Percentiles rank a stretch among this genome's conserved stretches.
Conservation (phyloP, 1,139 yeast genomes). For the Candida frijolesensis region DNA sequence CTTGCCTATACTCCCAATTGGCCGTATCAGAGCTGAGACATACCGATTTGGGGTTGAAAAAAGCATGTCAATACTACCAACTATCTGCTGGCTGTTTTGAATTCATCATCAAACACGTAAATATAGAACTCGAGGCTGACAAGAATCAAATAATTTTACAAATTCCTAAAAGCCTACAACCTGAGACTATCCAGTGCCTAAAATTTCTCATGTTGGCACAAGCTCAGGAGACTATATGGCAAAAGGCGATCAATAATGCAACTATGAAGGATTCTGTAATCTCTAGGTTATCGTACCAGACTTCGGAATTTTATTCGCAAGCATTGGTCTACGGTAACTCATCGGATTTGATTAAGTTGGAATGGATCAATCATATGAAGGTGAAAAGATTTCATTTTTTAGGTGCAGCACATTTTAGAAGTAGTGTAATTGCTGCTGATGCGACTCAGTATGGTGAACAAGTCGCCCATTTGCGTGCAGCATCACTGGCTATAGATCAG, state of each 20-base stretch:
- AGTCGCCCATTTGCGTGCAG: constrained; percentile 55
- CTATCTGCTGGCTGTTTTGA: constrained; percentile 71
- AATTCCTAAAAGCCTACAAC: constrained; percentile 27
- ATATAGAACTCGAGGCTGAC: constrained; percentile 8
- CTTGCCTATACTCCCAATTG: constrained; percentile 59
- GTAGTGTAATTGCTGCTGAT: constrained; percentile 52
- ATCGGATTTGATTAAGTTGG: constrained; percentile 56
- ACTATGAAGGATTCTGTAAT: constrained; percentile 61
- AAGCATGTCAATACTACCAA: constrained; percentile 66
- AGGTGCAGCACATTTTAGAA: constrained; percentile 70
- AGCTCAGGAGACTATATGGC: constrained; percentile 89
- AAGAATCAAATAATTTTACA: constrained; percentile 15
- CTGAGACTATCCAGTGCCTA: constrained; percentile 30
- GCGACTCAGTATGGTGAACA: constrained; percentile 67
- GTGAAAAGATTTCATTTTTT: constrained; percentile 65
- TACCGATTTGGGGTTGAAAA: constrained; percentile 59
- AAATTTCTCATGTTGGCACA: constrained; percentile 68
- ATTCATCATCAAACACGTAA: constrained; percentile 26
- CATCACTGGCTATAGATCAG: constrained; percentile 30
- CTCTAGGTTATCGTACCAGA: constrained; percentile 66
- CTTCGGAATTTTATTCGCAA: constrained; percentile 55
- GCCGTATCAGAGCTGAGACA: constrained; percentile 48
- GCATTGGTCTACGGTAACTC: constrained; percentile 49
- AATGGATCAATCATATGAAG: constrained; percentile 64
- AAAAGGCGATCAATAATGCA: constrained; percentile 57